These are phyloP conservation scores for Fraxinus anomala DNA, from an alignment of 257 asterid species.

Conservation along the genomic window DNA sequence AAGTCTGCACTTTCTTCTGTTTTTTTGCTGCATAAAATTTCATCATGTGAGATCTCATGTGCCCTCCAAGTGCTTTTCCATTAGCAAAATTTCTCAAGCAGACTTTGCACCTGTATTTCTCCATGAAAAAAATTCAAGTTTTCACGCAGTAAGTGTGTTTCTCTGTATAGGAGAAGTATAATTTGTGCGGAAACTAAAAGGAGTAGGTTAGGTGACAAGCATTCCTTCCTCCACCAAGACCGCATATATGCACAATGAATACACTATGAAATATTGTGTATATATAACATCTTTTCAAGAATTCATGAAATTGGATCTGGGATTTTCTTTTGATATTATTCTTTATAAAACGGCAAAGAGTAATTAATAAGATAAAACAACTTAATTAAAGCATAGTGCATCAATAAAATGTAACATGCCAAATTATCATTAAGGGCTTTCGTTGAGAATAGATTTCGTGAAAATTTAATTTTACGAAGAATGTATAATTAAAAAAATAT, in stretches of 20 bases:
- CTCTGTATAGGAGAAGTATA: slow-evolving; percentile 34
- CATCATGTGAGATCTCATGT: slow-evolving; percentile 90
- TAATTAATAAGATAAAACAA: slow-evolving; percentile 39
- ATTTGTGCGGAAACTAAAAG: slow-evolving; percentile 58
- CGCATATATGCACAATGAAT: slow-evolving; percentile 32
- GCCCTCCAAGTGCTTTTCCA: slow-evolving; percentile 92
- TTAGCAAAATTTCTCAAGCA: slow-evolving; percentile 64
- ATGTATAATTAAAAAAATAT: no score
- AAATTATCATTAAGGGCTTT: slow-evolving; percentile 40
- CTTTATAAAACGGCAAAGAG: slow-evolving; percentile 53
- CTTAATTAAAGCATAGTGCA: slow-evolving; percentile 38
- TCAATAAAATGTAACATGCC: slow-evolving; percentile 80
- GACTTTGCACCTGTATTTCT: slow-evolving; percentile 72
- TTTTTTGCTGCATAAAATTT: slow-evolving; percentile 24
- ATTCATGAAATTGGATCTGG: slow-evolving; percentile 29
- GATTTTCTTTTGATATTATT: slow-evolving; percentile 34
- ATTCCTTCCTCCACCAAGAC: slow-evolving; percentile 61
- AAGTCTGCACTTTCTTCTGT: not conserved
- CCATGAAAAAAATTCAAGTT: slow-evolving; percentile 41
- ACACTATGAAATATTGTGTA: not conserved
- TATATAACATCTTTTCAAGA: slow-evolving; percentile 17
- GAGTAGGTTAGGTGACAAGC: slow-evolving; percentile 95
- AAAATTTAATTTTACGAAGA: no score
- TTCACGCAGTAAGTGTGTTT: slow-evolving; percentile 30
- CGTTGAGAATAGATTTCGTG: no score